phyloP scores from a whole-genome alignment of 495 filamentous ascomycete genomes.

The Lasiosphaeria hispida region DNA sequence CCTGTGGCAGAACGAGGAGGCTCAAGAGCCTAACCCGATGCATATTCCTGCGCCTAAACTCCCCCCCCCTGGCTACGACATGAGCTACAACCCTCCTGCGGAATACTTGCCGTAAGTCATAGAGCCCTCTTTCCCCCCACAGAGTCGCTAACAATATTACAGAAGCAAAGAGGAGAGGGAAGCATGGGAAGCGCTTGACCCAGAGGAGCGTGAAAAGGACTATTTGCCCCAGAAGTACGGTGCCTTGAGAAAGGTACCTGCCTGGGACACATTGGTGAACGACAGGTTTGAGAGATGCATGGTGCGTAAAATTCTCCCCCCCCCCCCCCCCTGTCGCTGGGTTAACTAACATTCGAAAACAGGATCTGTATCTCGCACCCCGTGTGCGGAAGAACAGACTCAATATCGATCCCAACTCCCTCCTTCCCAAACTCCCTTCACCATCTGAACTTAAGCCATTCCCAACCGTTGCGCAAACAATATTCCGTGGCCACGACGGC shows the following conservation, averaged over 20 bases:
- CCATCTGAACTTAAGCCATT: constrained; percentile 92
- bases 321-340: background rate
- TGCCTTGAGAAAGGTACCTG: constrained; percentile 85
- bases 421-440: constrained; percentile 91
- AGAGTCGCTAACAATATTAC: constrained; percentile 8
- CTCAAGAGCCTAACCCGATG: constrained; percentile 84
- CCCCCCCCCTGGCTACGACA: constrained; percentile 88
- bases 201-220: constrained; percentile 86
- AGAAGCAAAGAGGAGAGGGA: constrained; percentile 73
- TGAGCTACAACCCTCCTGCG: constrained; percentile 93
- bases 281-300: constrained; percentile 94
- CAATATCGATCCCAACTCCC: constrained; percentile 91
- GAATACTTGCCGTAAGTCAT: constrained; percentile 73
- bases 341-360: background rate
- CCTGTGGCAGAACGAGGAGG: constrained; percentile 88
- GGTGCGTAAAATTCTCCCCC: constrained; percentile 9
- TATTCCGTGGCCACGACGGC: constrained; percentile 86
- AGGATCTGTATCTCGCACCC: constrained; percentile 90
- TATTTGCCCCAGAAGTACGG: constrained; percentile 79
- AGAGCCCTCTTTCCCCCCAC: background rate
- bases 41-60: constrained; percentile 95
- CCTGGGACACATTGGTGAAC: constrained; percentile 86
- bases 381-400: constrained; percentile 87
- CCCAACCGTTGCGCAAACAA: constrained; percentile 78
- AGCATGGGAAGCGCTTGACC: constrained; percentile 83